These are phyloP conservation scores for Coemansia sp. DNA, from an alignment of 192 early-diverging fungal species.

Conservation along the genomic window DNA sequence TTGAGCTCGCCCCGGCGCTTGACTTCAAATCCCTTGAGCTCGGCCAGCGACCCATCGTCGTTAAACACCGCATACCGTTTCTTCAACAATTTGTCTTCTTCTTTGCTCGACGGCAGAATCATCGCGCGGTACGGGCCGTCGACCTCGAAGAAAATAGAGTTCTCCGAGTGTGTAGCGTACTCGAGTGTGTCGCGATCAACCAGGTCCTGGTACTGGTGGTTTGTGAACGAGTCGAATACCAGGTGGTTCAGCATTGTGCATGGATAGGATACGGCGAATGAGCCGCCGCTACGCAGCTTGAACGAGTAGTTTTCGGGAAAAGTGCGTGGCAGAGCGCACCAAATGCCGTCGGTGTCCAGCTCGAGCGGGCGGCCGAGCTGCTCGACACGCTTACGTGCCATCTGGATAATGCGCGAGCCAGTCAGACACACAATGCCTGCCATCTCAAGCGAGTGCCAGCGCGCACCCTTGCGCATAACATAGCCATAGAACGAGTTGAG, in stretches of 20 bases:
- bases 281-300: slow-evolving; percentile 73
- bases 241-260: slow-evolving; percentile 98
- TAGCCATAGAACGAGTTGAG: slow-evolving; percentile 97
- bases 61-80: slow-evolving; percentile 99
- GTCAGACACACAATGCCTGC: slow-evolving; percentile 97
- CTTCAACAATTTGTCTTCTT: slow-evolving; percentile 94
- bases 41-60: slow-evolving; percentile 87
- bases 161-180: slow-evolving; percentile 78
- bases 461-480: slow-evolving; percentile 97
- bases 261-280: slow-evolving; percentile 90
- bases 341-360: slow-evolving; percentile 98
- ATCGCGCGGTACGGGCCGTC: slow-evolving; percentile 98
- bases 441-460: slow-evolving; percentile 99
- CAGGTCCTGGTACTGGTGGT: slow-evolving; percentile 95
- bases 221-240: slow-evolving; percentile 94
- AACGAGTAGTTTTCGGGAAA: slow-evolving; percentile 95
- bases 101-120: slow-evolving; percentile 93
- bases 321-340: slow-evolving; percentile 90
- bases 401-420: slow-evolving; percentile 94
- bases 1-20: slow-evolving; percentile 98
- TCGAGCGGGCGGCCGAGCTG: slow-evolving; percentile 91
- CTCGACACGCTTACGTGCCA: slow-evolving; percentile 90
- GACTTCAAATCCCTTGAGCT: slow-evolving; percentile 98
- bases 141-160: slow-evolving; percentile 98
- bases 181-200: slow-evolving; percentile 57